Evolutionary conservation across 441 rosid genomes (phyloP).

Genomic region (Breynia disticha): DNA sequence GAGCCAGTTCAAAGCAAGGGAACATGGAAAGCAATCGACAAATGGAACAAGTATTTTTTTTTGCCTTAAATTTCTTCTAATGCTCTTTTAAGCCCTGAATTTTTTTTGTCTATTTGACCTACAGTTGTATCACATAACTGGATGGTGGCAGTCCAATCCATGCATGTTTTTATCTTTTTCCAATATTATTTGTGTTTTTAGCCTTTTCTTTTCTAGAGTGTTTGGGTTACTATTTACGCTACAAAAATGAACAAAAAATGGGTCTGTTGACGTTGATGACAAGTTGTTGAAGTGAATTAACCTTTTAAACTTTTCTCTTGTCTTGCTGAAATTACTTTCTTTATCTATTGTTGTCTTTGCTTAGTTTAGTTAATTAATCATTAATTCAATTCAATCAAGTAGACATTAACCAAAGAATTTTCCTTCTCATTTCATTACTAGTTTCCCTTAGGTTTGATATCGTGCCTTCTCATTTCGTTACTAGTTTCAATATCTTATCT

Average conservation of each 20-base stretch:
- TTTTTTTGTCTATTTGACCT: background rate
- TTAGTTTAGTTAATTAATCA: too few species aligned
- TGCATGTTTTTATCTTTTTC: background rate
- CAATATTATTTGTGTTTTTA: background rate
- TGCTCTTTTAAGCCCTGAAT: background rate
- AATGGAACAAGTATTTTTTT: conserved; percentile 47
- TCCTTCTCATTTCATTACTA: too few species aligned
- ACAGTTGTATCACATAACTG: background rate
- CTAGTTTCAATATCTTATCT: too few species aligned
- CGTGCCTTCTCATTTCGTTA: too few species aligned
- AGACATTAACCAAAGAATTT: too few species aligned
- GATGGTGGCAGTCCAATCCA: background rate
- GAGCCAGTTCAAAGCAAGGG: conserved; percentile 59
- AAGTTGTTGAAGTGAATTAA: too few species aligned
- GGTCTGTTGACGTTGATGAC: background rate
- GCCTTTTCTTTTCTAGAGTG: background rate
- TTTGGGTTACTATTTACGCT: too few species aligned
- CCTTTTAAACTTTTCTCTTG: background rate
- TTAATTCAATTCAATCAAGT: too few species aligned
- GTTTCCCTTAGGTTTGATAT: too few species aligned
- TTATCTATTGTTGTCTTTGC: too few species aligned
- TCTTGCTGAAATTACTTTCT: too few species aligned
- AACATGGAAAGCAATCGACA: conserved; percentile 58
- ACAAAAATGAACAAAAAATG: background rate
- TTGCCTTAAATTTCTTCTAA: background rate